phyloP scores from a whole-genome alignment of 2,329 filamentous ascomycete genomes.

The Botrytis sinoallii region DNA sequence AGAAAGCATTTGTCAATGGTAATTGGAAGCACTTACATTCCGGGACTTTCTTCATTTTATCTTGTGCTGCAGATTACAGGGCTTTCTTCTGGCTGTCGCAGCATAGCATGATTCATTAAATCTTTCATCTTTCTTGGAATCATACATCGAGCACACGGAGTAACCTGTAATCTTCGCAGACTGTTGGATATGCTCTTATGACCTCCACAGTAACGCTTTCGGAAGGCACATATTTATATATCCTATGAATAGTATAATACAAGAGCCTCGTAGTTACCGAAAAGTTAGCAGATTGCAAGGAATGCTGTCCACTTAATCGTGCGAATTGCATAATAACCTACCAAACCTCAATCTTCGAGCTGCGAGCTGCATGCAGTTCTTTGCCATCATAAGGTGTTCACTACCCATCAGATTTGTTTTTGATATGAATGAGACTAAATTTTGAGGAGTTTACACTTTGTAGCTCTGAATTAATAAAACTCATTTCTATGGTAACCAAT shows the following conservation, averaged over 20 bases:
- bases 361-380: not conserved
- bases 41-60: not conserved
- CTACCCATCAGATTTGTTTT: not conserved
- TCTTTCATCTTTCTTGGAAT: not conserved
- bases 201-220: not conserved
- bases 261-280: not conserved
- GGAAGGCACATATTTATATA: not conserved
- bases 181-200: fast-evolving
- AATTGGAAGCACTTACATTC: not conserved
- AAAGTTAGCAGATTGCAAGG: not conserved
- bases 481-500: not conserved
- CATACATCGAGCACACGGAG: not conserved
- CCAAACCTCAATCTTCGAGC: not conserved
- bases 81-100: not conserved
- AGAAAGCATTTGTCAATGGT: not conserved
- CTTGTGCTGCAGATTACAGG: not conserved
- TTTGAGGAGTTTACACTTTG: not conserved
- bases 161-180: fast-evolving
- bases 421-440: not conserved
- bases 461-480: not conserved
- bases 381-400: not conserved
- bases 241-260: not conserved
- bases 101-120: not conserved
- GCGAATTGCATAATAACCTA: not conserved
- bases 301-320: not conserved